Base-by-base conservation (phyloP, 768 basidiomycete genomes). In the Cystofilobasidium macerans region DNA sequence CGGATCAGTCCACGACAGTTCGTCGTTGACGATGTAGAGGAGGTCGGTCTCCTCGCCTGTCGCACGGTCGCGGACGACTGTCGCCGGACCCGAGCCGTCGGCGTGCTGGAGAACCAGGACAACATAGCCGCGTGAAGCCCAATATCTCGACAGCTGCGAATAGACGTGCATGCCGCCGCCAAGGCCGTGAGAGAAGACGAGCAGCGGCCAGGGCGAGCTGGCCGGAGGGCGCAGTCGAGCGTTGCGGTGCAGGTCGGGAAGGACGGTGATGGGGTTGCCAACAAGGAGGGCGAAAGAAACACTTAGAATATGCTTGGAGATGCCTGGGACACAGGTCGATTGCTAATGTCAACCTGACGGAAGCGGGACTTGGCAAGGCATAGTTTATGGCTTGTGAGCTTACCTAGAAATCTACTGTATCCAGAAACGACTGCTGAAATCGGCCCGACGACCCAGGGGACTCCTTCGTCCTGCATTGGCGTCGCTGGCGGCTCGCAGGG, bases 121-220 rank as follows among this genome's bases (percentile, higher is more conserved):
- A 6, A 92, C 83, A 67, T 82, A 85, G 2, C 91, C 91, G 42
- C 85, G 80, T 5, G 86, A 82, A 4, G 90, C 91, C 26, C 92
- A 74, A 28, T 82, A 80, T 2, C 81, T 79, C 72, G 88, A 90
- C 65, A 86, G 74, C 73, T 88, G 86, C 67, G 86, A 43, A 32
- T 45, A 48, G 24, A 54, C 18, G 24, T 53, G 8, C 40, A 57
- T 69, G 82, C 83, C 84, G 86, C 88, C 89, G 24, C 83, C 85
- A 26, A 91, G 81, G 24, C 89, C 89, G 77, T 91, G 89, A 13
- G 86, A 88, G 76, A 90, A 91, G 45, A 92, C 80, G 35, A 89
- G 82, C 35, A 92, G 80, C 0, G 88, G 87, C 87, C 87, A 88
- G 57, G 81, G 80, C n/a, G 5, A 54, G 33, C 22, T 36, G 33